Base-by-base conservation (phyloP, 495 filamentous ascomycete species). In the Xylaria grammica region DNA sequence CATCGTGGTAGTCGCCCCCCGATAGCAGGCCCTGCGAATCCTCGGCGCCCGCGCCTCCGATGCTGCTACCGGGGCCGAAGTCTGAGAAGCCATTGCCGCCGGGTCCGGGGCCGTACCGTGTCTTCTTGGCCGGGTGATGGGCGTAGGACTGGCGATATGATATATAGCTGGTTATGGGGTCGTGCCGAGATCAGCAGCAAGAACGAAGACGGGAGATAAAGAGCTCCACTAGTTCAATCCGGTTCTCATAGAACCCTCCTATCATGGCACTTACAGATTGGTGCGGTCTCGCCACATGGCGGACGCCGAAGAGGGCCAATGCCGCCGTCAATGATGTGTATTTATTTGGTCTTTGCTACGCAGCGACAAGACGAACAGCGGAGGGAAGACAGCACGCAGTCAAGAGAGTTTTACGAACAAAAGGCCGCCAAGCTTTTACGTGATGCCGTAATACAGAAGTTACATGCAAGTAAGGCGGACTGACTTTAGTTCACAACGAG, bases 121-220 rank as follows among this genome's bases (percentile, higher is more conserved):
- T 85, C 77, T 91, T 92, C 79, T 96, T 93, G 53, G 91, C 84
- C 51, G 94, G 95, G 74, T 97, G 93, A 78, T 98, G 95, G 67
- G 93, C 87, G 77, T 97, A 97, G 64, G 94, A 97, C 79, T 98
- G 95, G 62, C 95, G 93, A 82, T 98, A 99, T 72, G 95, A 97
- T 74, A 99, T 96, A 78, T 94, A 99, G 73, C 95, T 97, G 71
- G 34, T 24, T 15, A 10, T 48, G 20, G 24, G 29, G 48, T 13
- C 15, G 29, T 9, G 36, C 48, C 26, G 49, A 5, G 17, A 36
- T 63, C 20, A 63, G 50, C 50, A 20, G 32, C 38, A 36, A 17
- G 32, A 24, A 40, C 34, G n/a, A 40, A 27, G 24, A 40, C 15
- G 11, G 15, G 34, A n/a, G 22, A 19, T 26, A 46, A 20, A 26